Evolutionary conservation across 345 rosid genomes (phyloP), one percentile per base, ranked within the genome.

Genomic region (Aurinia saxatilis): DNA sequence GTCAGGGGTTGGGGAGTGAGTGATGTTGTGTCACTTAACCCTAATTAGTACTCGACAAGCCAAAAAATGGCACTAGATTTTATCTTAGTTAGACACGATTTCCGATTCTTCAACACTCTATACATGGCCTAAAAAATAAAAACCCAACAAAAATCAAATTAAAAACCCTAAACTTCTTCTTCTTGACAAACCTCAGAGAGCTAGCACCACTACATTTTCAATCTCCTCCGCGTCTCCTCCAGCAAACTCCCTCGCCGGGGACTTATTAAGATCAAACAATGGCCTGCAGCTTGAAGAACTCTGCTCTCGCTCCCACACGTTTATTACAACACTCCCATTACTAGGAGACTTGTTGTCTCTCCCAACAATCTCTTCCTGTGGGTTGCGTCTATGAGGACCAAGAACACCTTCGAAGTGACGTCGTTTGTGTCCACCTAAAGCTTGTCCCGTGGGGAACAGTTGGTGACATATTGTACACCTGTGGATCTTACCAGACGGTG

Each of bases 351-450:
- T 61, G 56, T 74, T 5, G 47, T 37, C 14, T 18, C 31, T 60
- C 45, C 71, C 66, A 27, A 64, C 50, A 35, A 4, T 7, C 9
- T 45, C 60, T 14, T 50, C 60, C 7, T 30, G 17, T 4, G 4
- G 25, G 11, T 21, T n/a, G 31, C 51, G 37, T 56, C 25, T 60
- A 2, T 36, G 11, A 17, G 41, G 51, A 2, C 70, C 70, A 37
- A 47, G 49, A 14, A 63, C 70, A n/a, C 93, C 93, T 53, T 86
- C 89, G 57, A 79, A 91, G 84, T 89, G 99, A 51, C 93, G 74
- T 7, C 99, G 86, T 66, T 90, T 92, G 77, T 92, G 98, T 4
- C 98, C 97, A 10, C 99, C 99, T 1, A 92, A 66, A 7, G 97
- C 98, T 75, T 89, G 97, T 25, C 97, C 98, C 0, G 93, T 83